phyloP scores from a whole-genome alignment of 2,329 filamentous ascomycete species.

The Xylariaceae sp. region DNA sequence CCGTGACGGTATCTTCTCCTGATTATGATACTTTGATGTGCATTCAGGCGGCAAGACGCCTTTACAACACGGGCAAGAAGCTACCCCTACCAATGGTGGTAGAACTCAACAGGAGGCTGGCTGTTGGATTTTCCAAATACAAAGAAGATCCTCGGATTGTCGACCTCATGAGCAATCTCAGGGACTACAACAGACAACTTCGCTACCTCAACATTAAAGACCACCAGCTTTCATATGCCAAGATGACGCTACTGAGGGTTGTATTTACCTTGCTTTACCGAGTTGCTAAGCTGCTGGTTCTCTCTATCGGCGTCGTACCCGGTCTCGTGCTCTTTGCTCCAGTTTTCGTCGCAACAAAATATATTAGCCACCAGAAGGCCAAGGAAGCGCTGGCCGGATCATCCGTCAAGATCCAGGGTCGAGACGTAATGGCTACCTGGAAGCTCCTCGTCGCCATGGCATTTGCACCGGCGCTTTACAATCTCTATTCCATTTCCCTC shows the following conservation, averaged over 20 bases:
- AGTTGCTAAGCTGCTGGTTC: constrained; percentile 74
- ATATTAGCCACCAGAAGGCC: constrained; percentile 82
- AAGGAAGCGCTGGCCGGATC: constrained; percentile 83
- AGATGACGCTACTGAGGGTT: constrained; percentile 78
- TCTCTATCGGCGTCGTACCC: constrained; percentile 82
- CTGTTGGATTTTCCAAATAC: constrained; percentile 90
- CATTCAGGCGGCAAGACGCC: constrained; percentile 88
- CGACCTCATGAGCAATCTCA: constrained; percentile 74
- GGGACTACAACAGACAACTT: constrained; percentile 85
- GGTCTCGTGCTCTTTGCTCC: constrained; percentile 87
- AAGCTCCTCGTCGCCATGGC: constrained; percentile 88
- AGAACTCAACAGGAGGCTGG: constrained; percentile 88
- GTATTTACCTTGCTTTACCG: constrained; percentile 80
- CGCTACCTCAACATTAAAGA: constrained; percentile 87
- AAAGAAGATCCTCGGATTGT: constrained; percentile 88
- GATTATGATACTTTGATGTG: constrained; percentile 97
- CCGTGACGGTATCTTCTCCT: constrained; percentile 89
- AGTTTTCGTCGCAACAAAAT: constrained; percentile 82
- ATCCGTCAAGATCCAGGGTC: constrained; percentile 85
- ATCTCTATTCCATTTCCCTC: constrained; percentile 77
- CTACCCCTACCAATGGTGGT: constrained; percentile 90
- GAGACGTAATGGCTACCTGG: constrained; percentile 93
- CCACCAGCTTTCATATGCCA: constrained; percentile 92
- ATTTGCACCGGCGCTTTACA: constrained; percentile 81
- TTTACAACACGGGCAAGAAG: constrained; percentile 96